Evolutionary conservation across 306 rosid genomes (phyloP).

Genomic region (Spatholobus suberectus): DNA sequence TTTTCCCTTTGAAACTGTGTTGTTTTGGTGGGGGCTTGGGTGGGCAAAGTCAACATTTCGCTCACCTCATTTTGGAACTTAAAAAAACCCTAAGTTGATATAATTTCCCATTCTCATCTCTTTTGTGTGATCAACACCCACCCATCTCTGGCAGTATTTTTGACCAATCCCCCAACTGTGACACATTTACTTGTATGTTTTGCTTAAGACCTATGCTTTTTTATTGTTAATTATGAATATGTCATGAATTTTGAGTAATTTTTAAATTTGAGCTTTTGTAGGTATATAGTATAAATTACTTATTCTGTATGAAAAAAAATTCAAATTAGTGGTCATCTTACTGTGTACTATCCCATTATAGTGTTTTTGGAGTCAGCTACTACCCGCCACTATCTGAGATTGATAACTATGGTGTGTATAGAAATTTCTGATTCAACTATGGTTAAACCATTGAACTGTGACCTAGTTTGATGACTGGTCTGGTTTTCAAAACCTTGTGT

Average conservation of each 20-base stretch:
- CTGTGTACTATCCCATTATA: background rate
- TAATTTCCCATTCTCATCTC: background rate
- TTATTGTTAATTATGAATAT: background rate
- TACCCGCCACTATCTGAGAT: background rate
- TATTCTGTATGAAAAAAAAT: background rate
- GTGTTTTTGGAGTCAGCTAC: background rate
- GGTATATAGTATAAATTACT: background rate
- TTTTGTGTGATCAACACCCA: background rate
- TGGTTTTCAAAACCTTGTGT: background rate
- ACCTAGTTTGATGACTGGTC: background rate
- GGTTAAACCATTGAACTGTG: background rate
- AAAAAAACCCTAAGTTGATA: too few species aligned
- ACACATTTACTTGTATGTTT: background rate
- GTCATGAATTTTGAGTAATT: background rate
- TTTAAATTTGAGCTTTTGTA: background rate
- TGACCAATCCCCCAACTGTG: background rate
- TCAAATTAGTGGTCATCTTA: background rate
- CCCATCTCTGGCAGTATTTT: background rate
- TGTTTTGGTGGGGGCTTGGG: background rate
- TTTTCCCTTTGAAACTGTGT: background rate
- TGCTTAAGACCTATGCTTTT: background rate
- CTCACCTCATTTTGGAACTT: too few species aligned
- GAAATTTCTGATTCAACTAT: background rate
- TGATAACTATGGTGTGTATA: background rate
- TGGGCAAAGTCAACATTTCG: too few species aligned